Conservation (phyloP, 2,329 filamentous ascomycete genomes). For the Fusarium siculi region DNA sequence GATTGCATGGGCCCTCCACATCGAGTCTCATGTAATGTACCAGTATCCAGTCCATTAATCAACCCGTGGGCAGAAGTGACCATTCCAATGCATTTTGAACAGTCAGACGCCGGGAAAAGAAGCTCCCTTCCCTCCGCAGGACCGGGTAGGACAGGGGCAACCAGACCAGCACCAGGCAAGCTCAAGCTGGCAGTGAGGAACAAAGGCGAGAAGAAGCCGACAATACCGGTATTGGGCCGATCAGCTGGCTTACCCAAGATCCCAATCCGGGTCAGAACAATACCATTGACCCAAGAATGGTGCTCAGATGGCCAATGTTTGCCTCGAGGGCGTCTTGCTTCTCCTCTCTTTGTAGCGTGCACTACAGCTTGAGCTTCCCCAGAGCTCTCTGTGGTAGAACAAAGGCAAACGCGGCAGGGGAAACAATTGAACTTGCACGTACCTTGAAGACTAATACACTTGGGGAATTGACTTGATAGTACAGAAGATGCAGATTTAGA, state of each 20-base stretch:
- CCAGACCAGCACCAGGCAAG: not conserved
- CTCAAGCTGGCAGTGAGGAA: slow-evolving; percentile 1
- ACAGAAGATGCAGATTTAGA: slow-evolving; percentile 27
- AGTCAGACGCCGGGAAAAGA: slow-evolving; percentile 15
- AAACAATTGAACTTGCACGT: slow-evolving; percentile 34
- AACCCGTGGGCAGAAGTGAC: slow-evolving; percentile 35
- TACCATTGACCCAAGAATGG: slow-evolving; percentile 4
- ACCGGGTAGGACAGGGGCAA: slow-evolving; percentile 29
- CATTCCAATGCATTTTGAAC: slow-evolving; percentile 10
- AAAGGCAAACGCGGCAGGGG: slow-evolving; percentile 19
- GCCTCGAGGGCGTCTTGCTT: slow-evolving; percentile 23
- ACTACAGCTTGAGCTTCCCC: slow-evolving; percentile 11
- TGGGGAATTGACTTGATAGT: slow-evolving; percentile 21
- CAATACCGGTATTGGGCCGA: slow-evolving; percentile 26
- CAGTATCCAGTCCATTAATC: slow-evolving; percentile 34
- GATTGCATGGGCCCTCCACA: slow-evolving; percentile 43
- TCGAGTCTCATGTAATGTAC: slow-evolving; percentile 28
- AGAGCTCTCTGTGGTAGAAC: slow-evolving; percentile 23
- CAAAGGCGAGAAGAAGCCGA: slow-evolving; percentile 16
- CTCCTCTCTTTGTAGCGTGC: not conserved
- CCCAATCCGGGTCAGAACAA: slow-evolving; percentile 34
- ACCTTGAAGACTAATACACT: slow-evolving; percentile 41
- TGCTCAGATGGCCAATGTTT: slow-evolving; percentile 21
- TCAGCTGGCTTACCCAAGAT: slow-evolving; percentile 27
- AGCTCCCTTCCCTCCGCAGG: slow-evolving; percentile 31